Evolutionary conservation across 148 eudicot species (phyloP).

Genomic region (Beta vulgaris): DNA sequence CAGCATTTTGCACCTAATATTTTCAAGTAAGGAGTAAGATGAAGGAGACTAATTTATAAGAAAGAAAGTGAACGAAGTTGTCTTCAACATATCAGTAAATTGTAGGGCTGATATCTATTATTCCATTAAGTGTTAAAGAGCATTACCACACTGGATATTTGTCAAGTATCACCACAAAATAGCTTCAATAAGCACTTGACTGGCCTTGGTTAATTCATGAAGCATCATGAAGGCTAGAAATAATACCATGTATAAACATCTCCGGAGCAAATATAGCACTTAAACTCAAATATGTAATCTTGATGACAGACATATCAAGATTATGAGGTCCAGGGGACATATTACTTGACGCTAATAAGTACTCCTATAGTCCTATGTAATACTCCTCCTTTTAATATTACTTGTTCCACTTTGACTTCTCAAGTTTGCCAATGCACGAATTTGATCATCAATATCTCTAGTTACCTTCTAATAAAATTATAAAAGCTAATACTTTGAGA

Average conservation of each 20-base stretch:
- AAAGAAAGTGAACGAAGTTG: background rate
- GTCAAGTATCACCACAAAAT: background rate
- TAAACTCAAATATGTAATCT: background rate
- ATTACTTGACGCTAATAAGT: background rate
- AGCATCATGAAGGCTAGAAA: background rate
- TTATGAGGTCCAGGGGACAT: background rate
- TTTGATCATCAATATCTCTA: too few relatives aligned
- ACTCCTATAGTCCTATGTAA: too few relatives aligned
- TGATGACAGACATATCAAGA: background rate
- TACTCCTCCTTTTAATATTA: too few relatives aligned
- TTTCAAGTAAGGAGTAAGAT: conserved; percentile 11
- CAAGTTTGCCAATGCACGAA: too few relatives aligned
- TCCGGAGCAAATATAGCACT: background rate
- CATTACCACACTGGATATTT: background rate
- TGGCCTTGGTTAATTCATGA: background rate
- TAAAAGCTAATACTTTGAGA: too few relatives aligned
- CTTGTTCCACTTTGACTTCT: too few relatives aligned
- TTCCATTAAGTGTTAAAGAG: background rate
- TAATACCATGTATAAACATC: background rate
- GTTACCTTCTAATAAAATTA: too few relatives aligned
- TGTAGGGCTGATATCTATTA: background rate
- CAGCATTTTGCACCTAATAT: conserved; percentile 36
- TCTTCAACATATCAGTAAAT: background rate
- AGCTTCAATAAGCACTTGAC: background rate
- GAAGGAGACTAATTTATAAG: background rate